A percentile compares a stretch with the other conserved stretches of the same genome.
These are phyloP conservation scores for Ambrosiella cleistominuta DNA, from an alignment of 2,329 filamentous ascomycete species.

Conservation along the genomic window DNA sequence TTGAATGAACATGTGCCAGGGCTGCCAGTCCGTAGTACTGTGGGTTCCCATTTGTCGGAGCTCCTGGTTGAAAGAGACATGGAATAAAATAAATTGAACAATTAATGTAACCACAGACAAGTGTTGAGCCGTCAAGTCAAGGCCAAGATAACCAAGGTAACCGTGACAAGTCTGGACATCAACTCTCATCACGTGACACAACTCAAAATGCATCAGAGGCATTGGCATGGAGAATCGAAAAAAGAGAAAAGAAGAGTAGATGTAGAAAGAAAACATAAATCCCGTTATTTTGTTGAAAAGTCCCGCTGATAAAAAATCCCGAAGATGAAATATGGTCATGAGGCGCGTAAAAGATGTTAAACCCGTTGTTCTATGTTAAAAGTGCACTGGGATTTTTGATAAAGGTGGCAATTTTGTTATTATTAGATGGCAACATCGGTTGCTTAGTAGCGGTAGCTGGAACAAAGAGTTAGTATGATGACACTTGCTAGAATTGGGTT, in stretches of 20 bases:
- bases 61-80: slow-evolving; percentile 5
- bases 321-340: slow-evolving; percentile 13
- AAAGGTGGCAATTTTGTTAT: slow-evolving; percentile 17
- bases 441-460: slow-evolving; percentile 29
- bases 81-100: slow-evolving; percentile 6
- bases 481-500: background rate
- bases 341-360: slow-evolving; percentile 12
- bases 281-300: slow-evolving; percentile 14
- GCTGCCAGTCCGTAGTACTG: slow-evolving; percentile 2
- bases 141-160: background rate
- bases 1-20: slow-evolving; percentile 3
- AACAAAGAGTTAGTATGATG: slow-evolving; percentile 14
- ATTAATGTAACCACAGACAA: background rate
- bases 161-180: background rate
- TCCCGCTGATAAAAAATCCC: slow-evolving; percentile 13
- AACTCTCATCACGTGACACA: background rate
- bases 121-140: background rate
- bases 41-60: slow-evolving; percentile 6
- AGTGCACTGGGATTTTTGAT: slow-evolving; percentile 12
- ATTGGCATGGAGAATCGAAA: slow-evolving; percentile 12
- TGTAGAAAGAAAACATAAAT: slow-evolving; percentile 8
- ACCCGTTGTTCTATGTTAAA: slow-evolving; percentile 12
- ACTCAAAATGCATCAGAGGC: slow-evolving; percentile 7
- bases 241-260: slow-evolving; percentile 15
- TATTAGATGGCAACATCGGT: slow-evolving; percentile 12